Evolutionary conservation across 441 rosid genomes (phyloP).

Genomic region (Gossypium lobatum): DNA sequence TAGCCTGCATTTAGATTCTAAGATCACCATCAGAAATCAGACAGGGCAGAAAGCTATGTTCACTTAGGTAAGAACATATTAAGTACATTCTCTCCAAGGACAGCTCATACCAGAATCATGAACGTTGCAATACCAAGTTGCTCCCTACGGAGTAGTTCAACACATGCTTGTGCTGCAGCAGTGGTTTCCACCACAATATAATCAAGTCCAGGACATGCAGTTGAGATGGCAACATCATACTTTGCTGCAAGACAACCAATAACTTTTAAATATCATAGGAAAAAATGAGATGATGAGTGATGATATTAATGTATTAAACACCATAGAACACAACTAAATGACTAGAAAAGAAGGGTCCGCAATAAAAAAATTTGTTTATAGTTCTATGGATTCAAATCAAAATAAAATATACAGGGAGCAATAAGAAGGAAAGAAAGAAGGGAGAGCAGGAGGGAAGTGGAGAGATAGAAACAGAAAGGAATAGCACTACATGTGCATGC

Average conservation of each 20-base stretch:
- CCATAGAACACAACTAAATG: not conserved
- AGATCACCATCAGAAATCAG: not conserved
- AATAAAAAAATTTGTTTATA: not conserved
- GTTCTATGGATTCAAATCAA: not conserved
- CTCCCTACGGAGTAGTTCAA: constrained; percentile 80
- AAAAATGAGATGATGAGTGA: not conserved
- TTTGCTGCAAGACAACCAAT: constrained; percentile 57
- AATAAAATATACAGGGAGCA: not conserved
- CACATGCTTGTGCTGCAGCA: constrained; percentile 85
- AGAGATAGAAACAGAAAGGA: not conserved
- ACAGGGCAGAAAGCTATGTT: not conserved
- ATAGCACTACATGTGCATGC: not conserved
- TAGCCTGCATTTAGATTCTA: not conserved
- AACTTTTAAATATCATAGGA: not conserved
- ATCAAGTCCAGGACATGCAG: constrained; percentile 89
- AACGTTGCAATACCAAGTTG: constrained; percentile 91
- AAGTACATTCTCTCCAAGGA: not conserved
- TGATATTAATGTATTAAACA: not conserved
- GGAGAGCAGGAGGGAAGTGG: not conserved
- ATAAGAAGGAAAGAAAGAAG: not conserved
- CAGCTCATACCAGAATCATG: constrained; percentile 84
- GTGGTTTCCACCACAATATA: constrained; percentile 94
- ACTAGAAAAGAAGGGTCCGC: not conserved
- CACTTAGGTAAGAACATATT: not conserved
- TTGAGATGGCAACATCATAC: constrained; percentile 91